These are phyloP conservation scores for Martiniozyma abietophila DNA, from an alignment of 805 yeast genomes.

Conservation along the genomic window DNA sequence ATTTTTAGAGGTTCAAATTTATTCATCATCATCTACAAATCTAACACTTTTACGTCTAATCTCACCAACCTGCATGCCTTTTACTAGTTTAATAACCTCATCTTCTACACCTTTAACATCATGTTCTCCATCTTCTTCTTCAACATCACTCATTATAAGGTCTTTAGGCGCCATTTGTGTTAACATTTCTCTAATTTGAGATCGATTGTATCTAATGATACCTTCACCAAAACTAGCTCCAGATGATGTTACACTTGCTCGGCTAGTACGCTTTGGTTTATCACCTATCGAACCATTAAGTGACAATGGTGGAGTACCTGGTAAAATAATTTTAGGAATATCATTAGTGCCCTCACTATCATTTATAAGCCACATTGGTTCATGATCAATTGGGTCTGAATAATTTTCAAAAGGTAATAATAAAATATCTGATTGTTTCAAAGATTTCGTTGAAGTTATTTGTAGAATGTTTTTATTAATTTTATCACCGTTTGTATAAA, in stretches of 20 bases:
- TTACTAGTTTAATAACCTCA: neutral
- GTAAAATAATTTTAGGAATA: slow-evolving; percentile 10
- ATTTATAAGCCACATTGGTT: slow-evolving; percentile 9
- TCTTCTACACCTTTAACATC: slow-evolving; percentile 6
- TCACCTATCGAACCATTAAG: too few relatives aligned
- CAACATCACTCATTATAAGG: slow-evolving; percentile 10
- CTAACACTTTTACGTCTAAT: slow-evolving; percentile 25
- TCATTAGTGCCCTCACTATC: slow-evolving; percentile 3
- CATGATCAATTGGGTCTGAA: slow-evolving; percentile 13
- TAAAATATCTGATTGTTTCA: slow-evolving; percentile 5
- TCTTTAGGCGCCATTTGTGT: slow-evolving; percentile 17
- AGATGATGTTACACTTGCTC: slow-evolving; percentile 27
- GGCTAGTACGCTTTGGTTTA: slow-evolving; percentile 5
- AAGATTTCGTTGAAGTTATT: slow-evolving; percentile 11
- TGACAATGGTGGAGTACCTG: slow-evolving; percentile 4
- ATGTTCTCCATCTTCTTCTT: slow-evolving; percentile 12
- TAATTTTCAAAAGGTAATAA: slow-evolving; percentile 8
- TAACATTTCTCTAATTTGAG: slow-evolving; percentile 27
- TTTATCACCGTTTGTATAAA: slow-evolving; percentile 15
- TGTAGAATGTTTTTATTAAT: slow-evolving; percentile 17
- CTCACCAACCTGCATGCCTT: slow-evolving; percentile 8
- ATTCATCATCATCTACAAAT: slow-evolving; percentile 4
- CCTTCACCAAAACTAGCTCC: slow-evolving; percentile 30
- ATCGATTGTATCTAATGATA: slow-evolving; percentile 25
- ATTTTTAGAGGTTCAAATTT: too few relatives aligned